These are phyloP conservation scores for Cryptococcus sp. DNA, from an alignment of 1,284 basidiomycete genomes.

Conservation along the genomic window DNA sequence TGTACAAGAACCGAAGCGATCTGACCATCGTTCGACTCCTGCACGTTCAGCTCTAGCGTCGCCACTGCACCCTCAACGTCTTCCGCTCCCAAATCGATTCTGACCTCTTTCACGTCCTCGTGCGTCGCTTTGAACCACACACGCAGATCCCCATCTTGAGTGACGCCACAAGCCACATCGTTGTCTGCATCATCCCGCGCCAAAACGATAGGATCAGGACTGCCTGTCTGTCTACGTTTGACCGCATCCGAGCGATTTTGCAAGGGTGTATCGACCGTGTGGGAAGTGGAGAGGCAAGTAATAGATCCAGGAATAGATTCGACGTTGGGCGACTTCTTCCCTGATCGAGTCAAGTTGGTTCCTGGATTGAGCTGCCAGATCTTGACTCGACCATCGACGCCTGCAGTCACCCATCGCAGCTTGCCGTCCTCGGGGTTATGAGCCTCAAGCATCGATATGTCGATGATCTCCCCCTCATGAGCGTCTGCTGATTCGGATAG, in stretches of 20 bases:
- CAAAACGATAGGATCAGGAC: constrained; percentile 38
- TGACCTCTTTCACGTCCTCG: constrained; percentile 20
- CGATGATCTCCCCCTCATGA: constrained; percentile 37
- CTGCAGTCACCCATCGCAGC: constrained; percentile 44
- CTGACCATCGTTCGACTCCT: not conserved
- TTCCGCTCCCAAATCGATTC: constrained; percentile 38
- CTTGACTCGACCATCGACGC: constrained; percentile 49
- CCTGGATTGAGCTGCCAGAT: constrained; percentile 42
- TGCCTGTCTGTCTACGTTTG: constrained; percentile 29
- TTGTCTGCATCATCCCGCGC: constrained; percentile 31
- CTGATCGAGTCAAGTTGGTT: constrained; percentile 15
- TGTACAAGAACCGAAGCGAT: constrained; percentile 33
- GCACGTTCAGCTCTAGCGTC: constrained; percentile 25
- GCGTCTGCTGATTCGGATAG: constrained; percentile 25
- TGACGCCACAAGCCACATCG: constrained; percentile 41
- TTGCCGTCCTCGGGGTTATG: constrained; percentile 4
- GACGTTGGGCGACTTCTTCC: constrained; percentile 26
- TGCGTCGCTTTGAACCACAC: constrained; percentile 32
- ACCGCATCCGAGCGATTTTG: constrained; percentile 38
- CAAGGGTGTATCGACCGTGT: constrained; percentile 20
- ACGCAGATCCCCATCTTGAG: constrained; percentile 43
- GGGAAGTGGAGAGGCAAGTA: constrained; percentile 41
- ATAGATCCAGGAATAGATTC: constrained; percentile 30
- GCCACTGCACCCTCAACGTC: constrained; percentile 29
- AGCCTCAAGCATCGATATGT: constrained; percentile 34